phyloP scores from a whole-genome alignment of 371 early-diverging fungal species.

The Apophysomyces variabilis region DNA sequence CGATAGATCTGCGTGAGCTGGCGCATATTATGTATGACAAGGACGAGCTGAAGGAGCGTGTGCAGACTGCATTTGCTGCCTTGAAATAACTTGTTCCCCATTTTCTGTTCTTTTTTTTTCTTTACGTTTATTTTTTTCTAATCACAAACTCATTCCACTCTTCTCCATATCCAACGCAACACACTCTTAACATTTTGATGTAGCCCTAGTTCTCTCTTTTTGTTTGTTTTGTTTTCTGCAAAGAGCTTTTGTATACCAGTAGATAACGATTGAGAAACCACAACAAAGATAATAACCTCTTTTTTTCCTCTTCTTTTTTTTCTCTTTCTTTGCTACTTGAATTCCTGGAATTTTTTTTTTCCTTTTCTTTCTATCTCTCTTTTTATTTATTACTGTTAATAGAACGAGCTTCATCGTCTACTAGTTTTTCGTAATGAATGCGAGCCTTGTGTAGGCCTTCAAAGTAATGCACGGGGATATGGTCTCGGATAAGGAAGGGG shows the following conservation, averaged over 20 bases:
- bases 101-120: background rate
- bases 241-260: constrained; percentile 11
- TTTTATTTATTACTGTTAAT: background rate
- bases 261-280: constrained; percentile 8
- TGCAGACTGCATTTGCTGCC: constrained; percentile 32
- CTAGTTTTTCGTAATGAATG: background rate
- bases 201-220: constrained; percentile 9
- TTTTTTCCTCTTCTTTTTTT: background rate
- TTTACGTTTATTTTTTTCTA: constrained; percentile 5
- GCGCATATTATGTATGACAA: constrained; percentile 47
- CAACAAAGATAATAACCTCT: background rate
- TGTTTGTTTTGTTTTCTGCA: constrained; percentile 6
- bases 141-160: constrained; percentile 1
- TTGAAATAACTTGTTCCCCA: constrained; percentile 13
- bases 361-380: background rate
- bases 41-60: constrained; percentile 34
- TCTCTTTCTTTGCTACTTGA: background rate
- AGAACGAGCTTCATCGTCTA: background rate
- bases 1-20: constrained; percentile 38
- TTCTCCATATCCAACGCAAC: constrained; percentile 14
- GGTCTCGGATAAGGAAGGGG: constrained; percentile 25
- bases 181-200: constrained; percentile 3
- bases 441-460: constrained; percentile 14
- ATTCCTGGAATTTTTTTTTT: background rate
- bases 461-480: constrained; percentile 24